A percentile compares a stretch with the other conserved stretches of the same genome.
Conservation (phyloP, 2,329 filamentous ascomycete genomes). For the Emmonsiellopsis sp. region DNA sequence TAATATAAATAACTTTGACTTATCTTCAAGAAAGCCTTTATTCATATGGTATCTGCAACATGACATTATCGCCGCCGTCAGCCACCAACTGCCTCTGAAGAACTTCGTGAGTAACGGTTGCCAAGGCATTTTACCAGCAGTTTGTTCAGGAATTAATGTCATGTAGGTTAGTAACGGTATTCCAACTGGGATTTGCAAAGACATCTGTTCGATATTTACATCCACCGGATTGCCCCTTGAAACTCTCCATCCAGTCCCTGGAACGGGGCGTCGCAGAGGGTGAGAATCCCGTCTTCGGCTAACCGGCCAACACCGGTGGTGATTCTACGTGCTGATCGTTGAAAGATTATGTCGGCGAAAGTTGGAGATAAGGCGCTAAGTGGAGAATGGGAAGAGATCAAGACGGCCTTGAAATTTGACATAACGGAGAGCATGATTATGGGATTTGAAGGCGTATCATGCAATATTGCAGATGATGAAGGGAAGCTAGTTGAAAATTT, state of each 20-base stretch:
- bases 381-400: slow-evolving; percentile 1
- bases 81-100: neutral
- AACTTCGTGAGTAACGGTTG: too few species aligned
- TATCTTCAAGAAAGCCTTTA: neutral
- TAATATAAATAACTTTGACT: neutral
- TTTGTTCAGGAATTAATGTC: too few species aligned
- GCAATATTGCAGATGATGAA: neutral
- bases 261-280: too few species aligned
- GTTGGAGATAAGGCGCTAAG: neutral
- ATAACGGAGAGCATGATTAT: slow-evolving; percentile 1
- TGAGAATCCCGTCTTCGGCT: too few species aligned
- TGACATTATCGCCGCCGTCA: neutral
- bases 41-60: neutral
- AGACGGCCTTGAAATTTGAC: neutral
- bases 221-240: neutral
- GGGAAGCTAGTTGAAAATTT: neutral
- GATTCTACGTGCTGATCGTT: neutral
- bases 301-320: too few species aligned
- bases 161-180: neutral
- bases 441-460: neutral
- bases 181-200: neutral
- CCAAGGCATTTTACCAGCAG: too few species aligned
- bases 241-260: too few species aligned
- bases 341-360: neutral
- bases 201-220: neutral